Evolutionary conservation across 2,329 filamentous ascomycete genomes (phyloP), one percentile per base, ranked within the genome.

Genomic region (Sordariomycetes sp.): DNA sequence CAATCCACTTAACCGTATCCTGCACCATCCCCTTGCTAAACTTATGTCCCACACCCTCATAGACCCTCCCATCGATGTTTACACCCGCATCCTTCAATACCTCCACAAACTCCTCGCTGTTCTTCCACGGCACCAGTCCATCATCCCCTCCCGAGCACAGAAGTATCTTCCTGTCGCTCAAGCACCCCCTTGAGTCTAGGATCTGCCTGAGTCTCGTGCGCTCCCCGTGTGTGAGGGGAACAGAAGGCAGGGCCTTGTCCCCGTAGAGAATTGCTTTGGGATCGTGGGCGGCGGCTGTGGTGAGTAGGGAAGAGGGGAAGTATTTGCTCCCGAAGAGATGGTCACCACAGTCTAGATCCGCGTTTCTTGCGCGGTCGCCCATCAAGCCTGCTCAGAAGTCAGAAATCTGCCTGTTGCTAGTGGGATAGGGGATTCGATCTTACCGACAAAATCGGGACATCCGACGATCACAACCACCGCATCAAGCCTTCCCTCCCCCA

Each of bases 361-460:
- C 82, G 24, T 79, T 64, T 5, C 73, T 66, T 1, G 90, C 90
- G 9, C 92, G 84, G 46, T 90, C 79, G 8, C 66, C 68, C 76
- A 96, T 82, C 12, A 96, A 55, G 15, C 54, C 70, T 72, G 7
- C 21, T 25, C 6, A 26, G 20, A n/a, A n/a, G 21, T 30, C 6
- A 28, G n/a, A n/a, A n/a, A n/a, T n/a, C n/a, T n/a, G n/a, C n/a
- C n/a, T n/a, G n/a, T n/a, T n/a, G n/a, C n/a, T n/a, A n/a, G n/a
- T n/a, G n/a, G n/a, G n/a, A n/a, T n/a, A n/a, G n/a, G n/a, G n/a
- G n/a, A n/a, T n/a, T n/a, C n/a, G n/a, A 5, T 64, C 54, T 61
- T 46, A 76, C 83, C 68, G 42, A 79, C 75, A 48, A 85, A 94
- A 57, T 98, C 90, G 1, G 88, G 86, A 55, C 87, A 94, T 2